A percentile compares a stretch with the other conserved stretches of the same genome.
phyloP scores from a whole-genome alignment of 2,329 filamentous ascomycete genomes.

The Dothistroma pini region DNA sequence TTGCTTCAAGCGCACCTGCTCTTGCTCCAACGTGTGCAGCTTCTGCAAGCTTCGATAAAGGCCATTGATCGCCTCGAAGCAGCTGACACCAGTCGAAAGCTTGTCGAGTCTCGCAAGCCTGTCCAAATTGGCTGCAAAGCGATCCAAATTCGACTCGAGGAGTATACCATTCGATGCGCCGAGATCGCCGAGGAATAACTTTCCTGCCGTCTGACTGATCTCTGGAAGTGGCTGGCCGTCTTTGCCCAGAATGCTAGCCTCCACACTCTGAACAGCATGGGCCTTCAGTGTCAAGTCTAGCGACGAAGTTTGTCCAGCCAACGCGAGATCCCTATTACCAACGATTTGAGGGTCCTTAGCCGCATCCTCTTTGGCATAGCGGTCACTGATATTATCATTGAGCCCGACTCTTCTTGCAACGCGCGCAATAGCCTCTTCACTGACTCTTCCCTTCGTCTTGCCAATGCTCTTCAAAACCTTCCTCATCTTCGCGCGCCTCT shows the following conservation, averaged over 20 bases:
- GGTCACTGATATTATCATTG: conserved; percentile 43
- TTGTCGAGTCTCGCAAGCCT: conserved; percentile 66
- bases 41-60: conserved; percentile 66
- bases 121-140: conserved; percentile 69
- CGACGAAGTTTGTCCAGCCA: conserved; percentile 34
- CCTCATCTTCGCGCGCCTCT: conserved; percentile 52
- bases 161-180: conserved; percentile 57
- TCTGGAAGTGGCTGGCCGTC: conserved; percentile 41
- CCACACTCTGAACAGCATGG: conserved; percentile 49
- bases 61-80: conserved; percentile 72
- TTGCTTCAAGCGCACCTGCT: conserved; percentile 44
- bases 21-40: conserved; percentile 68
- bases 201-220: conserved; percentile 59
- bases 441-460: conserved; percentile 65
- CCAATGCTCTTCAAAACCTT: conserved; percentile 64
- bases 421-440: conserved; percentile 70
- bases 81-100: conserved; percentile 68
- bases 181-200: conserved; percentile 64
- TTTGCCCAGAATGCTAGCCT: conserved; percentile 58
- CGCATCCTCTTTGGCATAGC: conserved; percentile 16
- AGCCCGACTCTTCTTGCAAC: conserved; percentile 63
- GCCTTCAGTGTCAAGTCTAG: conserved; percentile 33
- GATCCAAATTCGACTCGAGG: conserved; percentile 65
- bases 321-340: conserved; percentile 35
- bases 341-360: conserved; percentile 15